phyloP scores from a whole-genome alignment of 83 land plant genomes.

The Picea mariana region DNA sequence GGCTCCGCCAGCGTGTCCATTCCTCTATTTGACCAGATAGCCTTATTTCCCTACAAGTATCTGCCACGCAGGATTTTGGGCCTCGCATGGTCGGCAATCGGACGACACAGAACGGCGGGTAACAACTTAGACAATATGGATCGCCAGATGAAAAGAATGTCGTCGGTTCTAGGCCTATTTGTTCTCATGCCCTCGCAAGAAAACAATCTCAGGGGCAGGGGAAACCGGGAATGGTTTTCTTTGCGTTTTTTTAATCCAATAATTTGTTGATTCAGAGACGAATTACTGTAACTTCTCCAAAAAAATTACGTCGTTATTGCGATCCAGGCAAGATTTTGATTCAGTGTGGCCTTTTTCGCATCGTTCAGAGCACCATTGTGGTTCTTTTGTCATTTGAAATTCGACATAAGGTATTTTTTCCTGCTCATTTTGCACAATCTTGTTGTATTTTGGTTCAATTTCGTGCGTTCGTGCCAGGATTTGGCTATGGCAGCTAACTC shows the following conservation, averaged over 20 bases:
- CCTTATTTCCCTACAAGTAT: background rate
- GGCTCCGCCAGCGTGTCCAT: background rate
- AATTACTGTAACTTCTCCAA: background rate
- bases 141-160: background rate
- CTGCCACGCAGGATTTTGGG: background rate
- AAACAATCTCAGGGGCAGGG: background rate
- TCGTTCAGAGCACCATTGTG: background rate
- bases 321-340: background rate
- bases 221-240: background rate
- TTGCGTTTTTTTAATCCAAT: background rate
- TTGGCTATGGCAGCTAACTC: background rate
- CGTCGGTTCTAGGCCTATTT: background rate
- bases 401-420: background rate
- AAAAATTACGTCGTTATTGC: background rate
- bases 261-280: background rate
- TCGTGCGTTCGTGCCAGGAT: background rate
- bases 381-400: background rate
- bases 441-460: constrained; percentile 10
- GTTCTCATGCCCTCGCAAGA: background rate
- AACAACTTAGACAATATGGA: background rate
- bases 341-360: background rate
- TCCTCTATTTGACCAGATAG: background rate
- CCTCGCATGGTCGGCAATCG: no score
- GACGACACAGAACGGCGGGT: no score
- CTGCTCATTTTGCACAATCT: background rate